Percentiles rank a stretch among this genome's conserved stretches.
phyloP scores from a whole-genome alignment of 129 eudicot species.

The Centaurea solstitialis region DNA sequence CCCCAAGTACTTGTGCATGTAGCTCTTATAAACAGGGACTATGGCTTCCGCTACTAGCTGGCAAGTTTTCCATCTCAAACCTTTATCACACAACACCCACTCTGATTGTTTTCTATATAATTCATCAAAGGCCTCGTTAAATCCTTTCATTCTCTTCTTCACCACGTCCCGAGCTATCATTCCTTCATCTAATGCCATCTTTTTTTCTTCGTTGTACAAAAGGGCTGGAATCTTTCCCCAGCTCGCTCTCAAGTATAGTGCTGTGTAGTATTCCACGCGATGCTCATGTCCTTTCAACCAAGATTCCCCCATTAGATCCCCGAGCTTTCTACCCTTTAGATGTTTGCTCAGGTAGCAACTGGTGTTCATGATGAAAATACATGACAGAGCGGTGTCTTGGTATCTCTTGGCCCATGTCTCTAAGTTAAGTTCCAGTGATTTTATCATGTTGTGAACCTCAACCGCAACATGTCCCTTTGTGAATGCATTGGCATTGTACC shows the following conservation, averaged over 20 bases:
- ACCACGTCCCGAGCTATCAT: constrained; percentile 39
- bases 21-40: constrained; percentile 56
- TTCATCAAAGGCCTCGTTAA: constrained; percentile 62
- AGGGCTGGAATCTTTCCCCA: constrained; percentile 69
- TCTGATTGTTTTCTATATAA: constrained; percentile 57
- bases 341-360: constrained; percentile 57
- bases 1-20: constrained; percentile 32
- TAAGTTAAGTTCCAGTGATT: constrained; percentile 62
- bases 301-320: constrained; percentile 72
- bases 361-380: constrained; percentile 79
- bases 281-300: constrained; percentile 57
- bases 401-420: constrained; percentile 69
- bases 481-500: constrained; percentile 39
- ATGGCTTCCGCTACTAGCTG: constrained; percentile 47
- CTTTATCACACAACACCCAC: constrained; percentile 71
- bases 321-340: constrained; percentile 57
- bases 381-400: constrained; percentile 49
- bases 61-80: constrained; percentile 58
- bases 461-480: constrained; percentile 32
- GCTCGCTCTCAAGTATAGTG: constrained; percentile 57
- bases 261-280: constrained; percentile 36
- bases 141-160: constrained; percentile 50
- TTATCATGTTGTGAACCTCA: constrained; percentile 54
- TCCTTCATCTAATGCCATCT: constrained; percentile 48
- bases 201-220: constrained; percentile 49